Evolutionary conservation across 257 asterid genomes (phyloP).

Genomic region (Henckelia pumila): DNA sequence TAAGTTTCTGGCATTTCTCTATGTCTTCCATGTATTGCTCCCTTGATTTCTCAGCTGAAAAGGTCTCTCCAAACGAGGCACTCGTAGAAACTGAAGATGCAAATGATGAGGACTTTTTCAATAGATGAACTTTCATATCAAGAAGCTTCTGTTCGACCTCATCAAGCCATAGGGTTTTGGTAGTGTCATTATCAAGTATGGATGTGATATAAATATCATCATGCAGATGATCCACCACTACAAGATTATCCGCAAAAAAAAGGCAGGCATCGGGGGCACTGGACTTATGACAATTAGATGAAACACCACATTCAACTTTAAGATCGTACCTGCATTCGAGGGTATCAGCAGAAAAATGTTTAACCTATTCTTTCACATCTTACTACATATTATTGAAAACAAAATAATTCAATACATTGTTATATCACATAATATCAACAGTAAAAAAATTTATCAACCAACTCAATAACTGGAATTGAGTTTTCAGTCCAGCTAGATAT

Average conservation of each 20-base stretch:
- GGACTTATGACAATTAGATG: slow-evolving; percentile 63
- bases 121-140: slow-evolving; percentile 31
- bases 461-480: not conserved
- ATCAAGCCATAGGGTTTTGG: slow-evolving; percentile 55
- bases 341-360: slow-evolving; percentile 9
- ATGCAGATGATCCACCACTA: slow-evolving; percentile 76
- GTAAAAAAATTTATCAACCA: too few species aligned
- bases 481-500: not conserved
- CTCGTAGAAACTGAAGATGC: slow-evolving; percentile 24
- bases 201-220: slow-evolving; percentile 67
- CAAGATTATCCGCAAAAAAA: slow-evolving; percentile 81
- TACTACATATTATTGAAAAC: too few species aligned
- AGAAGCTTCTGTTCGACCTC: slow-evolving; percentile 61
- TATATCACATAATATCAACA: not conserved
- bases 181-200: slow-evolving; percentile 39
- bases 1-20: slow-evolving; percentile 68
- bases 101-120: slow-evolving; percentile 21
- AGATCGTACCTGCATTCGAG: slow-evolving; percentile 80
- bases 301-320: slow-evolving; percentile 85
- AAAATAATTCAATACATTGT: too few species aligned
- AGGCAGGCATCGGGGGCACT: slow-evolving; percentile 93
- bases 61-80: slow-evolving; percentile 35
- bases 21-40: slow-evolving; percentile 71
- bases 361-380: not conserved
- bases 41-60: slow-evolving; percentile 67